A percentile compares a stretch with the other conserved stretches of the same genome.
These are phyloP conservation scores for Gastroboletus turbinatus DNA, from an alignment of 1,284 basidiomycete species.

Conservation along the genomic window DNA sequence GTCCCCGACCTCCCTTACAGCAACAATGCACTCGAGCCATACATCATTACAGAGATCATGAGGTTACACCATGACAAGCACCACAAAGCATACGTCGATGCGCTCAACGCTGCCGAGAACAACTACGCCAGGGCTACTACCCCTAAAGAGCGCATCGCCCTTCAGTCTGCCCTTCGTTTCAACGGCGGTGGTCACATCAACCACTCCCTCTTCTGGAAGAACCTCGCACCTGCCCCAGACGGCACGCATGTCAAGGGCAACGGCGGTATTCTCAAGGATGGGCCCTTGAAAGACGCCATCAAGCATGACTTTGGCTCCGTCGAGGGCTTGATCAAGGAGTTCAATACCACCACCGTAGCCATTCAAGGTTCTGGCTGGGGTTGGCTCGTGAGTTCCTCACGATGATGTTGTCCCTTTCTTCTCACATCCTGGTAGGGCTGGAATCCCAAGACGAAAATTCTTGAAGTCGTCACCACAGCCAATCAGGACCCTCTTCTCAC, in stretches of 20 bases:
- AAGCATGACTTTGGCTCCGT: constrained; percentile 66
- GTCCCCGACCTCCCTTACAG: constrained; percentile 86
- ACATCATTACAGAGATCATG: constrained; percentile 83
- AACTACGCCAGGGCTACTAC: constrained; percentile 63
- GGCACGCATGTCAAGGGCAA: constrained; percentile 49
- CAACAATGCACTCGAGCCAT: constrained; percentile 88
- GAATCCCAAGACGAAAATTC: constrained; percentile 61
- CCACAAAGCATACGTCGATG: constrained; percentile 79
- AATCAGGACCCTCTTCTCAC: constrained; percentile 89
- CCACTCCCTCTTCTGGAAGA: constrained; percentile 95
- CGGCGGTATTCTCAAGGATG: constrained; percentile 68
- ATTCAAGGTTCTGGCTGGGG: constrained; percentile 95
- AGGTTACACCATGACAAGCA: constrained; percentile 87
- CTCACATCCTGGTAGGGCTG: constrained; percentile 49
- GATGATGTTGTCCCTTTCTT: background rate
- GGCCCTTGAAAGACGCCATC: constrained; percentile 73
- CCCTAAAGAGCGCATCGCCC: constrained; percentile 80
- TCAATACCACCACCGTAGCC: constrained; percentile 73
- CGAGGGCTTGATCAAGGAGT: constrained; percentile 67
- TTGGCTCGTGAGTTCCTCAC: constrained; percentile 69
- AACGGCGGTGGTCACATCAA: constrained; percentile 82
- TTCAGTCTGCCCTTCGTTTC: constrained; percentile 72
- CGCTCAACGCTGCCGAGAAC: constrained; percentile 76
- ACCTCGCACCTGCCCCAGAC: constrained; percentile 60
- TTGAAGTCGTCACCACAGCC: constrained; percentile 76